Evolutionary conservation across 257 asterid species (phyloP), one percentile per base, ranked within the genome.

Genomic region (Anisodus acutangulus): DNA sequence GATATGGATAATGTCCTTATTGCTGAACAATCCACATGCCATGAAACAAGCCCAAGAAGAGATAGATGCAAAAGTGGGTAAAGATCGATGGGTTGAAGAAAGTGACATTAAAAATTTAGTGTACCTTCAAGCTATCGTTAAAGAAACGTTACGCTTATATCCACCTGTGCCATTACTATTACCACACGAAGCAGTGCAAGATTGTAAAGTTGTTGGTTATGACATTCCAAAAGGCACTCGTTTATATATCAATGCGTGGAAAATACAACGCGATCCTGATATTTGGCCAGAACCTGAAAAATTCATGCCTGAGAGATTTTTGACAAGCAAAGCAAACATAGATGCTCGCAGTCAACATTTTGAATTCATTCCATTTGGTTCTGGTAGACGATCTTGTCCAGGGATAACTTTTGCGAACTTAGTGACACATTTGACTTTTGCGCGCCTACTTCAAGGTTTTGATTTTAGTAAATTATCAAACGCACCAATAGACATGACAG

Each of bases 331-430:
- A 47, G 82, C 64, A 0, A 87, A 88, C 11, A 71, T 90, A 3
- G 92, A 89, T 79, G 86, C 84, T 78, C 35, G 80, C 0, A 93
- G 95, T 0, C 89, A 89, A 51, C 87, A 91, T 69, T 89, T 86
- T 22, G 93, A 91, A 87, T 89, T 84, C 86, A 85, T 67, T n/a
- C 97, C 97, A 0, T 93, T 92, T 49, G 93, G 97, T 10, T 86
- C 59, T n/a, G 79, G 57, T n/a, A 71, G 79, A 71, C 57, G 57
- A 10, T 71, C 79, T 0, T 71, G 57, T 71, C 95, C 95, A 0
- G 92, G 93, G 10, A 82, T 84, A 4, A 85, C 88, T 0, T 90
- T 90, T 6, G 93, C 91, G 0, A 83, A 82, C 88, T 89, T 89
- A 63, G 90, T 90, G 53, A 84, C 90, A 0, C 88, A 90, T 26